phyloP scores from a whole-genome alignment of 768 basidiomycete species.

The Mycena olivaceomarginata region DNA sequence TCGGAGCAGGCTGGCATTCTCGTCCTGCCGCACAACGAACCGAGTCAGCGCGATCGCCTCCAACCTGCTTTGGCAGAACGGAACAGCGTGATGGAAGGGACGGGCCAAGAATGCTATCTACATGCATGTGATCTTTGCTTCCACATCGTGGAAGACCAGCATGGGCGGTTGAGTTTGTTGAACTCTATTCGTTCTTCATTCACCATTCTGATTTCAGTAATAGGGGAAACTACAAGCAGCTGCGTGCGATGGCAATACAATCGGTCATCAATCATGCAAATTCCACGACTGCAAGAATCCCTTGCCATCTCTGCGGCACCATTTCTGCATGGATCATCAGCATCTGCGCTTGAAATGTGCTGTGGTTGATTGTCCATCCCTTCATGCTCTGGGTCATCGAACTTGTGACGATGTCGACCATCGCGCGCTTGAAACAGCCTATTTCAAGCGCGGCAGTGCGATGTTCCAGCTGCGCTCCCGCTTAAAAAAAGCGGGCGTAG shows the following conservation, averaged over 20 bases:
- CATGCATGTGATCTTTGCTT: conserved; percentile 46
- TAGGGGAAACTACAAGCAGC: conserved; percentile 1
- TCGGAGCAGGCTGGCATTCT: conserved; percentile 23
- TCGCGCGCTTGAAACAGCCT: conserved; percentile 26
- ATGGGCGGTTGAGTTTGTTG: neutral
- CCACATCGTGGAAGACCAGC: neutral
- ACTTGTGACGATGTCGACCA: conserved; percentile 38
- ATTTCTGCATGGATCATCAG: conserved; percentile 37
- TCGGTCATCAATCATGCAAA: conserved; percentile 42
- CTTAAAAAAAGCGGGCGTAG: conserved; percentile 9
- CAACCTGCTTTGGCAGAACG: conserved; percentile 24
- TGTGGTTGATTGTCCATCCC: conserved; percentile 4
- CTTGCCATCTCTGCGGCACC: conserved; percentile 13
- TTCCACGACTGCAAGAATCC: conserved; percentile 42
- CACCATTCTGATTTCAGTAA: neutral
- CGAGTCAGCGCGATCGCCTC: conserved; percentile 18
- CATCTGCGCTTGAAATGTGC: conserved; percentile 6
- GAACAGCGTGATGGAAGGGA: conserved; percentile 25
- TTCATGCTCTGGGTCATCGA: conserved; percentile 2
- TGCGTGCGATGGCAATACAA: conserved; percentile 37
- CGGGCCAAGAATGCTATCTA: conserved; percentile 8
- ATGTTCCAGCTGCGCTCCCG: conserved; percentile 35
- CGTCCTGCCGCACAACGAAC: conserved; percentile 34
- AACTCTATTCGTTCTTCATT: neutral
- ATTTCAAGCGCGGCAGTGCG: conserved; percentile 18